Evolutionary conservation across 108 stramenopile genomes (phyloP).

Genomic region (Epipyxis sp.): DNA sequence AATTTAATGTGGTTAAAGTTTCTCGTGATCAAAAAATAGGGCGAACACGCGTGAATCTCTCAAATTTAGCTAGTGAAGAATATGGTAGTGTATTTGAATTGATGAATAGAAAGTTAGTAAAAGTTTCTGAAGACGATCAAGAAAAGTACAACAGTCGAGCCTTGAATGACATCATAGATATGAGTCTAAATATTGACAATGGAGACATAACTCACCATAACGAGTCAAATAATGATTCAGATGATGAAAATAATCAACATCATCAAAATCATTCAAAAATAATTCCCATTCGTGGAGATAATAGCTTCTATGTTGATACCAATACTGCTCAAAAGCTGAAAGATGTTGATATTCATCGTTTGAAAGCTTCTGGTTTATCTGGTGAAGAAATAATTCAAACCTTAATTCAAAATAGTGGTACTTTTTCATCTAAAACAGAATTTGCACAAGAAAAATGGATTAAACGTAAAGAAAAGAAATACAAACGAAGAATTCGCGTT

Average conservation of each 20-base stretch:
- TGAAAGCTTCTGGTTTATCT: conserved; percentile 41
- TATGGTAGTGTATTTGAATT: background rate
- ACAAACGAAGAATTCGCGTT: conserved; percentile 35
- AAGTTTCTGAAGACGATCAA: background rate
- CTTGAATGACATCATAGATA: background rate
- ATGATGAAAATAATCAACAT: background rate
- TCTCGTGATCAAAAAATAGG: conserved; percentile 16
- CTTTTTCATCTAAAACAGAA: conserved; percentile 49
- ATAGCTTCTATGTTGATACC: conserved; percentile 48
- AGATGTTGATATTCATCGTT: conserved; percentile 42
- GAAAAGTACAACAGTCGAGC: background rate
- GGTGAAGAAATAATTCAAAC: conserved; percentile 48
- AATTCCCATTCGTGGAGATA: conserved; percentile 23
- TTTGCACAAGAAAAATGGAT: conserved; percentile 54
- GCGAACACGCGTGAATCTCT: conserved; percentile 17
- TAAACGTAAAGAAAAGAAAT: conserved; percentile 50
- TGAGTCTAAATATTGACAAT: background rate
- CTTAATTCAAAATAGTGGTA: conserved; percentile 47
- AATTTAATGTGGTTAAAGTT: background rate
- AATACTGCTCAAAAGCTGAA: conserved; percentile 53
- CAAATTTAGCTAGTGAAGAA: background rate
- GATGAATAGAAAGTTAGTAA: background rate
- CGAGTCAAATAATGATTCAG: background rate
- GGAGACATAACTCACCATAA: background rate
- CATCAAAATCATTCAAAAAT: background rate